A percentile compares a stretch with the other conserved stretches of the same genome.
Conservation (phyloP, 2,329 filamentous ascomycete genomes). For the Epicoccum sorghinum region DNA sequence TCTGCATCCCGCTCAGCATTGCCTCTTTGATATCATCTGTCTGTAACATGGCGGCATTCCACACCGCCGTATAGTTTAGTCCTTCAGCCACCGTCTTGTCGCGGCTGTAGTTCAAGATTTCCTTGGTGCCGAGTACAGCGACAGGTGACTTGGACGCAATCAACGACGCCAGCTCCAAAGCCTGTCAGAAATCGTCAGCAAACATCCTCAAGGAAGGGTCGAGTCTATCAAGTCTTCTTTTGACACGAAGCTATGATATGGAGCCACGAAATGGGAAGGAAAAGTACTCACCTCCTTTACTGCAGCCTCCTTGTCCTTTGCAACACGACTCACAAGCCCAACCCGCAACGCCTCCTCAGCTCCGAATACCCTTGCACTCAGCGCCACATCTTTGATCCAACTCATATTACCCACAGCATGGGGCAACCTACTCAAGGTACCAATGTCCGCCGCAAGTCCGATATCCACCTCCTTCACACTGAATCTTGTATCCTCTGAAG, state of each 20-base stretch:
- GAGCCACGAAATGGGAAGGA: neutral
- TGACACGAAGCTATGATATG: neutral
- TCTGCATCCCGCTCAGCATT: constrained; percentile 76
- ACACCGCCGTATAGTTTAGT: constrained; percentile 81
- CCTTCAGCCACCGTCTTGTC: constrained; percentile 80
- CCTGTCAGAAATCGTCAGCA: constrained; percentile 39
- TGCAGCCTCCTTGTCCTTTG: constrained; percentile 62
- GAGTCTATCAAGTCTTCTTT: too few species aligned
- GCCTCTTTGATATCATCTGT: constrained; percentile 77
- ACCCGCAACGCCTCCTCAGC: constrained; percentile 71
- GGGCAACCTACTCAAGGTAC: constrained; percentile 66
- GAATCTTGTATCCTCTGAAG: constrained; percentile 64
- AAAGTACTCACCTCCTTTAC: constrained; percentile 4
- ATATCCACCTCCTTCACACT: constrained; percentile 84
- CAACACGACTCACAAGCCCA: constrained; percentile 72
- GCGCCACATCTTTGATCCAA: constrained; percentile 80
- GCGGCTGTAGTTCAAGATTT: constrained; percentile 79
- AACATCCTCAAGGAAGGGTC: too few species aligned
- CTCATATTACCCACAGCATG: constrained; percentile 72
- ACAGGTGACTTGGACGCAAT: constrained; percentile 86
- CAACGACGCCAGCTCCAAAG: constrained; percentile 65
- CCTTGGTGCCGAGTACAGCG: constrained; percentile 85
- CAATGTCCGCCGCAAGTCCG: constrained; percentile 79
- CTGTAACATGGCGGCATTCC: constrained; percentile 86
- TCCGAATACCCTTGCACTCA: constrained; percentile 73